Evolutionary conservation across 2,329 filamentous ascomycete species (phyloP).

Genomic region (Xylaria multiplex): DNA sequence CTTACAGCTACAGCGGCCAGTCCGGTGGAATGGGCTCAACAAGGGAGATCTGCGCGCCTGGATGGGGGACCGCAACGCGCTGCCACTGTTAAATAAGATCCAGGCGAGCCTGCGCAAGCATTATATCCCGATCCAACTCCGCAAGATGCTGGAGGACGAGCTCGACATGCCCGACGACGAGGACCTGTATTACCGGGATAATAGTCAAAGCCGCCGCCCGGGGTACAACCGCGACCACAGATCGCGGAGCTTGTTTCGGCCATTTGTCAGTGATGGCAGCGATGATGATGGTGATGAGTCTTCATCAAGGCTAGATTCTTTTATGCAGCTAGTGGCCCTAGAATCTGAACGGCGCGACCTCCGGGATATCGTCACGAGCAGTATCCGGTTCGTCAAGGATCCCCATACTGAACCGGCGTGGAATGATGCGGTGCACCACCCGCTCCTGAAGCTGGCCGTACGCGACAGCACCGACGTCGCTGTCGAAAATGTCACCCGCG

Average conservation of each 20-base stretch:
- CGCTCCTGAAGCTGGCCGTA: not conserved
- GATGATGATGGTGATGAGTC: not conserved
- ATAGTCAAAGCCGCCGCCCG: too few species aligned
- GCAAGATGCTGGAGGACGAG: slow-evolving; percentile 4
- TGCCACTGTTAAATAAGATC: not conserved
- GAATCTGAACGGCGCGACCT: slow-evolving; percentile 15
- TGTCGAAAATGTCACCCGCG: slow-evolving; percentile 13
- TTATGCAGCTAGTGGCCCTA: slow-evolving; percentile 10
- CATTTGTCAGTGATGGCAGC: not conserved
- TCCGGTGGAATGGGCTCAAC: not conserved
- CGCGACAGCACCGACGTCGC: not conserved
- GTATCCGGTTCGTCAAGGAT: not conserved
- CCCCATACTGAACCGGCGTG: not conserved
- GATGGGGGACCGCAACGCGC: not conserved
- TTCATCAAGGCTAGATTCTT: slow-evolving; percentile 11
- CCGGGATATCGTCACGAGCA: not conserved
- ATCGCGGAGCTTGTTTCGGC: not conserved
- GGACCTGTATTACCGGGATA: slow-evolving; percentile 4
- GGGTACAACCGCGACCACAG: not conserved
- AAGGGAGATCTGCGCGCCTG: too few species aligned
- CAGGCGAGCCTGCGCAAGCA: not conserved
- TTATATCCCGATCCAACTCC: slow-evolving; percentile 8
- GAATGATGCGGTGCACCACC: not conserved
- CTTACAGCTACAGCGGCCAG: not conserved
- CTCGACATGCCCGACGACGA: slow-evolving; percentile 7